A percentile compares a stretch with the other conserved stretches of the same genome.
Conservation (phyloP, 2,329 filamentous ascomycete genomes). For the Colletotrichum graminicola region DNA sequence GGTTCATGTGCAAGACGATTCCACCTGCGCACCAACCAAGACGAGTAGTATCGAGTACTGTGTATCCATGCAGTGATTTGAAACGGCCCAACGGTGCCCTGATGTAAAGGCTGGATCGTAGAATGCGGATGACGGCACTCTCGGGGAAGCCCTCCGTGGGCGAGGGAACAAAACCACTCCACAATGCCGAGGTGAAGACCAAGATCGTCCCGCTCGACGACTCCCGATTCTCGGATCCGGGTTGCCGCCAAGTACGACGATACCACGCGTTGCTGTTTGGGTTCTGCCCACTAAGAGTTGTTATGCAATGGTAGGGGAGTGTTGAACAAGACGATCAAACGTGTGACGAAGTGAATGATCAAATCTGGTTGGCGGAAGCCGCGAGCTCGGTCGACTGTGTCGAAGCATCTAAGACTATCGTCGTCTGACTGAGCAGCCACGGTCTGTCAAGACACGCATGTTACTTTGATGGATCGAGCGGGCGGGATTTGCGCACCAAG, state of each 20-base stretch:
- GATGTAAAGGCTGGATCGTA: neutral
- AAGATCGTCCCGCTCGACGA: neutral
- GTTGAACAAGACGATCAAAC: neutral
- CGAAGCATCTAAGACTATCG: neutral
- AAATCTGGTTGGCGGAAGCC: neutral
- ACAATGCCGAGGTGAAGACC: neutral
- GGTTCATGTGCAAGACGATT: neutral
- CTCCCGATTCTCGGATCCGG: neutral
- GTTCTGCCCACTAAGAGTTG: neutral
- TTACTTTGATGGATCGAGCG: neutral
- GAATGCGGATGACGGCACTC: neutral
- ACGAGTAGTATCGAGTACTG: neutral
- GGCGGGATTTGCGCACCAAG: neutral
- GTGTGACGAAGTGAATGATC: neutral
- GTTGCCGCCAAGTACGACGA: constrained; percentile 3
- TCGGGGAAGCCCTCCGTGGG: neutral
- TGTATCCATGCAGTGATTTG: neutral
- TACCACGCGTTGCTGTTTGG: neutral
- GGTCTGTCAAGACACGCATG: neutral
- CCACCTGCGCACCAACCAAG: neutral
- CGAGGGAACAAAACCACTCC: neutral
- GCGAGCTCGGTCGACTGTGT: too few relatives aligned
- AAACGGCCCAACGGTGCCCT: constrained; percentile 5
- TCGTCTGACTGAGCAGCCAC: too few relatives aligned
- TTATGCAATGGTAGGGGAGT: neutral